phyloP scores from a whole-genome alignment of 2,329 filamentous ascomycete genomes.

The Venturia oleaginea region DNA sequence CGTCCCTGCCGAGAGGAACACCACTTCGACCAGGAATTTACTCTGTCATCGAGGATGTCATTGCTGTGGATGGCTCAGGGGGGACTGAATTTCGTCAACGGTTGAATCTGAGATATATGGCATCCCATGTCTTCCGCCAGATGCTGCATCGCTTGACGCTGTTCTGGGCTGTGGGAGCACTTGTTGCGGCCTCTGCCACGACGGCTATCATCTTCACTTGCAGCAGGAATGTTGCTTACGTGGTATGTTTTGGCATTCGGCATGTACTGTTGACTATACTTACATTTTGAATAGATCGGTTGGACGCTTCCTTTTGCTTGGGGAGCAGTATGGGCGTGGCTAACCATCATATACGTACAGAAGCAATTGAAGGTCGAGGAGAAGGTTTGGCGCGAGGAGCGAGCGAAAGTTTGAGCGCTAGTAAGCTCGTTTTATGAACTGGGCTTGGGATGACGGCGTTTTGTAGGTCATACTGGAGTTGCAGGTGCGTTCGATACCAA shows the following conservation, averaged over 20 bases:
- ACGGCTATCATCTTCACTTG: slow-evolving; percentile 41
- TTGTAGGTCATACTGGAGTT: neutral
- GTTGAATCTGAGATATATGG: slow-evolving; percentile 43
- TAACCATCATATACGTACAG: slow-evolving; percentile 39
- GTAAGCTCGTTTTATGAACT: too few species aligned
- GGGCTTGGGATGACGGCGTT: too few species aligned
- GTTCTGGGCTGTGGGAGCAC: slow-evolving; percentile 43
- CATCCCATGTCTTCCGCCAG: slow-evolving; percentile 43
- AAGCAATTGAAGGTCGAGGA: slow-evolving; percentile 26
- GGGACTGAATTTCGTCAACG: slow-evolving; percentile 44
- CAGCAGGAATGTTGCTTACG: slow-evolving; percentile 37
- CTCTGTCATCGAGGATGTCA: slow-evolving; percentile 45
- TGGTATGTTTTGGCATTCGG: slow-evolving; percentile 26
- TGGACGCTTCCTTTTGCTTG: slow-evolving; percentile 42
- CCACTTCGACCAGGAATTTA: slow-evolving; percentile 46
- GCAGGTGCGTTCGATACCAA: neutral
- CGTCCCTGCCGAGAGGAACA: slow-evolving; percentile 41
- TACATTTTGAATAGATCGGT: slow-evolving; percentile 26
- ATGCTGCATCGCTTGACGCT: slow-evolving; percentile 44
- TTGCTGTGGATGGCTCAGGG: slow-evolving; percentile 44
- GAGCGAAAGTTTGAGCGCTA: slow-evolving; percentile 7
- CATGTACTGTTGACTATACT: neutral
- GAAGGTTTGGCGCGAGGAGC: slow-evolving; percentile 26
- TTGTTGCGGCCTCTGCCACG: slow-evolving; percentile 31
- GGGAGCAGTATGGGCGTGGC: slow-evolving; percentile 37